Conservation (phyloP, 352 stramenopile species). For the Thraustochytrium striatum region DNA sequence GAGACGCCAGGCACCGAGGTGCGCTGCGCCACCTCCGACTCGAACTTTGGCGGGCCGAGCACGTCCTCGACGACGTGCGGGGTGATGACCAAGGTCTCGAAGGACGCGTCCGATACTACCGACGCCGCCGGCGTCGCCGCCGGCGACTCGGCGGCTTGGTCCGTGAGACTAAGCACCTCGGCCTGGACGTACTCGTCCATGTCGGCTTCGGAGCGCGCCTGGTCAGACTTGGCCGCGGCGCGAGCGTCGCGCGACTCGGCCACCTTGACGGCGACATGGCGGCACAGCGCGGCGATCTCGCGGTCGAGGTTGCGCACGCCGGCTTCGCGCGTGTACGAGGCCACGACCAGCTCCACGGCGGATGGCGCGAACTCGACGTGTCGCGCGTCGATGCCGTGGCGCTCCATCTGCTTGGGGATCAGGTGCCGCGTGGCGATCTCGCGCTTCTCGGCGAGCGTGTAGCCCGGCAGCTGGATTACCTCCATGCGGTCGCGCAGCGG, state of each 20-base stretch:
- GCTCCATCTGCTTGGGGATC: constrained; percentile 69
- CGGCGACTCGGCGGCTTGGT: neutral
- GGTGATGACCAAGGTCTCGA: constrained; percentile 18
- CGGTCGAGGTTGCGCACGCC: constrained; percentile 74
- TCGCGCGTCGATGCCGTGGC: constrained; percentile 63
- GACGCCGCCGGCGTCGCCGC: neutral
- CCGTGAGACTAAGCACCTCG: neutral
- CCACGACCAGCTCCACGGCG: constrained; percentile 66
- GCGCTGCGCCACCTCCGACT: constrained; percentile 56
- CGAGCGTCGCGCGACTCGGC: constrained; percentile 23
- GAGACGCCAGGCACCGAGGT: constrained; percentile 58
- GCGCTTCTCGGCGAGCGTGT: constrained; percentile 74
- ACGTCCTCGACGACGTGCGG: constrained; percentile 32
- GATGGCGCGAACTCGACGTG: constrained; percentile 59
- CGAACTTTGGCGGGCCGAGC: constrained; percentile 51
- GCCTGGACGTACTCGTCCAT: neutral
- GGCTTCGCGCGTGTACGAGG: constrained; percentile 75
- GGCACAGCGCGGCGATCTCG: constrained; percentile 69
- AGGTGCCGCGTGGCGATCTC: constrained; percentile 71
- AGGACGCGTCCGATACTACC: neutral
- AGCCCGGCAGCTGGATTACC: constrained; percentile 70
- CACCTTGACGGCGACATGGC: constrained; percentile 60
- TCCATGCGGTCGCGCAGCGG: constrained; percentile 76
- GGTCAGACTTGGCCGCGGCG: neutral
- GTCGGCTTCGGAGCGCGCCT: neutral